phyloP scores from a whole-genome alignment of 2,329 filamentous ascomycete genomes.

The Aspergillus phoenicis region DNA sequence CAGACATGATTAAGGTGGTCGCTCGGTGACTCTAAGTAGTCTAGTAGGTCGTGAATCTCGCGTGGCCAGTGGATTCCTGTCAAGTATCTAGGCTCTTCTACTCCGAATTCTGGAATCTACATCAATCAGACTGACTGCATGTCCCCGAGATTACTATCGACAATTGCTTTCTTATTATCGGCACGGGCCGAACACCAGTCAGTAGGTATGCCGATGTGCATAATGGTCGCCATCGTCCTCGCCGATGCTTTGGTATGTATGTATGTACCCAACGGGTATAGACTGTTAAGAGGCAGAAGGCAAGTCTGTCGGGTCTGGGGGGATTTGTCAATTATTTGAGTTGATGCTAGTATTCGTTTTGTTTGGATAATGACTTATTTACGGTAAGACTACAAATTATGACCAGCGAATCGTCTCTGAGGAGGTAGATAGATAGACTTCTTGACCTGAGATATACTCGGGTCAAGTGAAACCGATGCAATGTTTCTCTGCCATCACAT shows the following conservation, averaged over 20 bases:
- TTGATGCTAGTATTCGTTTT: too few relatives aligned
- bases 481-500: not conserved
- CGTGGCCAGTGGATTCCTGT: not conserved
- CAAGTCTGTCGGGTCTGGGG: not conserved
- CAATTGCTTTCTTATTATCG: slow-evolving; percentile 1
- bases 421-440: too few relatives aligned
- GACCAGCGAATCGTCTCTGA: too few relatives aligned
- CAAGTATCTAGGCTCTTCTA: too few relatives aligned
- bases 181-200: slow-evolving; percentile 1
- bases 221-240: not conserved
- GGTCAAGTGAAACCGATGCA: too few relatives aligned
- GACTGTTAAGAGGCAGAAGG: not conserved
- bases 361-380: too few relatives aligned
- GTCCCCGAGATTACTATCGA: not conserved
- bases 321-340: not conserved
- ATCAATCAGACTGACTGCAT: too few relatives aligned
- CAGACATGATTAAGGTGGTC: too few relatives aligned
- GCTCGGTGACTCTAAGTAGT: too few relatives aligned
- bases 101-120: too few relatives aligned
- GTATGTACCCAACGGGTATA: not conserved
- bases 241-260: not conserved
- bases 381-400: too few relatives aligned
- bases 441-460: too few relatives aligned
- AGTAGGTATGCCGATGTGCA: not conserved
- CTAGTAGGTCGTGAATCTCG: not conserved